These are phyloP conservation scores for Emergomyces pasteurianus DNA, from an alignment of 2,329 filamentous ascomycete species.

Conservation along the genomic window DNA sequence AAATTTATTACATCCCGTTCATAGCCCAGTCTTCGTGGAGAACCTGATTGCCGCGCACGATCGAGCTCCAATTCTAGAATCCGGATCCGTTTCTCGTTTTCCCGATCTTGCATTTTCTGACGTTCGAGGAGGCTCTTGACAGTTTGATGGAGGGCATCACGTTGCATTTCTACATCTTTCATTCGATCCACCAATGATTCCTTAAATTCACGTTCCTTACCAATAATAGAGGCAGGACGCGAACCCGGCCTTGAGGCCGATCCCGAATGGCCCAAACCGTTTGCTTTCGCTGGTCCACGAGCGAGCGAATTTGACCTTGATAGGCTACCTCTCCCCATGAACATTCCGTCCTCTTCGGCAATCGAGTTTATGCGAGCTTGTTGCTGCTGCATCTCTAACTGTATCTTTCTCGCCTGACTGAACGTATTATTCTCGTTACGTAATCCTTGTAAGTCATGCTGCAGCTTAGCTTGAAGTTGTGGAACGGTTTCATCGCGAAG, in stretches of 20 bases:
- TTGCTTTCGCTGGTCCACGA: slow-evolving; percentile 36
- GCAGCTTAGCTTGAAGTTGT: slow-evolving; percentile 63
- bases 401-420: slow-evolving; percentile 33
- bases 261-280: slow-evolving; percentile 28
- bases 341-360: slow-evolving; percentile 43
- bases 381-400: slow-evolving; percentile 34
- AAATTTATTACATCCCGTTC: slow-evolving; percentile 70
- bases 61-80: slow-evolving; percentile 69
- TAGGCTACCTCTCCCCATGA: slow-evolving; percentile 37
- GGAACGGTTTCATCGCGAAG: slow-evolving; percentile 80
- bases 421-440: slow-evolving; percentile 35
- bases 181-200: slow-evolving; percentile 65
- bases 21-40: slow-evolving; percentile 65
- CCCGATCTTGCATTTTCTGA: slow-evolving; percentile 71
- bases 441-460: slow-evolving; percentile 68
- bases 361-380: slow-evolving; percentile 47
- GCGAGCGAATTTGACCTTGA: slow-evolving; percentile 58
- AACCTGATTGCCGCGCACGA: slow-evolving; percentile 50
- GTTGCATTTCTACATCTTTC: slow-evolving; percentile 86
- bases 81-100: slow-evolving; percentile 70
- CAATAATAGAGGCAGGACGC: slow-evolving; percentile 43
- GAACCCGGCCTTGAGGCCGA: slow-evolving; percentile 35
- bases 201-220: slow-evolving; percentile 48
- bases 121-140: slow-evolving; percentile 75
- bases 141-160: slow-evolving; percentile 81